These are phyloP conservation scores for Balansia obtecta DNA, from an alignment of 2,329 filamentous ascomycete species.

Conservation along the genomic window DNA sequence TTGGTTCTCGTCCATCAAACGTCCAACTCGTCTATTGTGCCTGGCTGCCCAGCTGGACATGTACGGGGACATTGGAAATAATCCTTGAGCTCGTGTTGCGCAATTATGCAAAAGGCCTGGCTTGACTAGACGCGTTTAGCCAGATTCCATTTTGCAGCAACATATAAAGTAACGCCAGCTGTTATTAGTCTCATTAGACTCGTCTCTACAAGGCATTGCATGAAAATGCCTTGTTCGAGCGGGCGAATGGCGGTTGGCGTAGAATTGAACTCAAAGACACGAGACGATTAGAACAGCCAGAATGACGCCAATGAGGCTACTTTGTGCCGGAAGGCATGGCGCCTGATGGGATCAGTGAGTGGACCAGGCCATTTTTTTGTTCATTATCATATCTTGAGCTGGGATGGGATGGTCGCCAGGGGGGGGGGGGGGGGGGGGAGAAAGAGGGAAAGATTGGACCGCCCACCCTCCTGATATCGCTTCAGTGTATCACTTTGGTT, in stretches of 20 bases:
- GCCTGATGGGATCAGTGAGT: not conserved
- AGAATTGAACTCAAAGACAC: not conserved
- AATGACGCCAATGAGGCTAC: not conserved
- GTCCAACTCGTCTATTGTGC: not conserved
- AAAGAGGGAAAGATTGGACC: not conserved
- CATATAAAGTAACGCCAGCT: too few species aligned
- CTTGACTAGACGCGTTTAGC: too few species aligned
- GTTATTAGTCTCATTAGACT: too few species aligned
- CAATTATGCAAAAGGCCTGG: too few species aligned
- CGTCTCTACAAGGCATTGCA: too few species aligned
- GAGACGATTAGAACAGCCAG: not conserved
- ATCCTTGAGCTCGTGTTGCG: not conserved
- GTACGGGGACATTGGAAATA: not conserved
- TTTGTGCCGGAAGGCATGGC: not conserved
- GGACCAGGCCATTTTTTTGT: not conserved
- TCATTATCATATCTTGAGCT: not conserved
- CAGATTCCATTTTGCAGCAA: too few species aligned
- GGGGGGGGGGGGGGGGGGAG: not conserved
- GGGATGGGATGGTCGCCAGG: not conserved
- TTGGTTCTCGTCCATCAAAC: too few species aligned
- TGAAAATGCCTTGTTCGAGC: not conserved
- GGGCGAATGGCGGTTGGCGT: not conserved
- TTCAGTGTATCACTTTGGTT: conserved; percentile 1
- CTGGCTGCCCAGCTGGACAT: not conserved
- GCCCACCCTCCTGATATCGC: not conserved